Percentiles rank a stretch among this genome's conserved stretches.
phyloP scores from a whole-genome alignment of 2,329 filamentous ascomycete genomes.

The Claviceps paspali region DNA sequence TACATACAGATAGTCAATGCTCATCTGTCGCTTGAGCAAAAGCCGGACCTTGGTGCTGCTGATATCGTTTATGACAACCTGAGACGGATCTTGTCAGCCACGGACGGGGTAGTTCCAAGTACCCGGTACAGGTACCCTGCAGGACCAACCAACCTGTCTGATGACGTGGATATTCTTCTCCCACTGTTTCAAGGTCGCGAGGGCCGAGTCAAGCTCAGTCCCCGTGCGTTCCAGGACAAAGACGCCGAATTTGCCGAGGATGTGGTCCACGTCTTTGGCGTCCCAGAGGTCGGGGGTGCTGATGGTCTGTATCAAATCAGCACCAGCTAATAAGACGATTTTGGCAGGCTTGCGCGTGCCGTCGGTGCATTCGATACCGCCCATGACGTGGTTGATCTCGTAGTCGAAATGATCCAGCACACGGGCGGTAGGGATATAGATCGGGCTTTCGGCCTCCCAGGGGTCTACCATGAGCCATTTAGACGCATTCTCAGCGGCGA shows the following conservation, averaged over 20 bases:
- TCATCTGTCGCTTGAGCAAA: slow-evolving; percentile 66
- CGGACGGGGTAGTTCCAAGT: too few relatives aligned
- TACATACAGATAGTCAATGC: slow-evolving; percentile 49
- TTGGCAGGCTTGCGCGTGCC: slow-evolving; percentile 52
- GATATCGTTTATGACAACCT: slow-evolving; percentile 63
- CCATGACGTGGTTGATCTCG: slow-evolving; percentile 67
- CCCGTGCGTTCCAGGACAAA: slow-evolving; percentile 81
- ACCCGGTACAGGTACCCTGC: too few relatives aligned
- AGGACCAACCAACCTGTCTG: too few relatives aligned
- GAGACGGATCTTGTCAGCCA: too few relatives aligned
- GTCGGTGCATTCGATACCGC: slow-evolving; percentile 56
- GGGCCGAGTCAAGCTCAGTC: slow-evolving; percentile 76
- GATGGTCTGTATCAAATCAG: slow-evolving; percentile 61
- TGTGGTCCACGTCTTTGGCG: slow-evolving; percentile 70
- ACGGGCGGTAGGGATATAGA: slow-evolving; percentile 73
- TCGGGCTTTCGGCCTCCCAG: slow-evolving; percentile 72
- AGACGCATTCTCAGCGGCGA: slow-evolving; percentile 60
- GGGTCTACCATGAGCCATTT: slow-evolving; percentile 73
- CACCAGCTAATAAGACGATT: slow-evolving; percentile 70
- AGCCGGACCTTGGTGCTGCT: slow-evolving; percentile 71
- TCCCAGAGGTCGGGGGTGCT: slow-evolving; percentile 66
- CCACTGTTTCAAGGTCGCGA: slow-evolving; percentile 68
- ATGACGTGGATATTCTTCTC: slow-evolving; percentile 80
- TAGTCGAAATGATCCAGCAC: slow-evolving; percentile 85
- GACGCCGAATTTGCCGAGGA: slow-evolving; percentile 66